Evolutionary conservation across 306 rosid species (phyloP).

Genomic region (Bauhinia variegata): DNA sequence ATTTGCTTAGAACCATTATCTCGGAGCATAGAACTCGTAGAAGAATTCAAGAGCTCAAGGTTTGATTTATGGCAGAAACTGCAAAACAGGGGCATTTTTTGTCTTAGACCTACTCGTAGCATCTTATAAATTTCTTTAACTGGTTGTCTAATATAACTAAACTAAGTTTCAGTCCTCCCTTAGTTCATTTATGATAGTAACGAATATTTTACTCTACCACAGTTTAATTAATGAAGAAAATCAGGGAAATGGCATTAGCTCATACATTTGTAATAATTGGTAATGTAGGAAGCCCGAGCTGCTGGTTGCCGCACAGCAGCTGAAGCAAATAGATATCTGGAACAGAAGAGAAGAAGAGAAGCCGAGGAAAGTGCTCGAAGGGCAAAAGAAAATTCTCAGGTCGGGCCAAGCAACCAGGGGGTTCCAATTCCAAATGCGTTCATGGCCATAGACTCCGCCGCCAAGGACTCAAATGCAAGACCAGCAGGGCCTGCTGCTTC

Average conservation of each 20-base stretch:
- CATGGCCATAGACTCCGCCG: slow-evolving; percentile 57
- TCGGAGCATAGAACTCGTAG: slow-evolving; percentile 65
- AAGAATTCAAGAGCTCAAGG: slow-evolving; percentile 90
- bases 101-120: background rate
- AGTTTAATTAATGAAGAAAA: background rate
- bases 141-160: slow-evolving; percentile 7
- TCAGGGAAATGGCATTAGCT: slow-evolving; percentile 23
- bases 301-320: slow-evolving; percentile 78
- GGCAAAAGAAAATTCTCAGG: slow-evolving; percentile 61
- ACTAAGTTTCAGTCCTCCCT: background rate
- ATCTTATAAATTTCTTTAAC: slow-evolving; percentile 9
- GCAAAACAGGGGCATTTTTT: background rate
- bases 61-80: slow-evolving; percentile 39
- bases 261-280: slow-evolving; percentile 13
- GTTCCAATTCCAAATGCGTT: slow-evolving; percentile 65
- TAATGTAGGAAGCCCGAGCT: slow-evolving; percentile 72
- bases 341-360: slow-evolving; percentile 66
- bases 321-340: slow-evolving; percentile 74
- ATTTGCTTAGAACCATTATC: slow-evolving; percentile 63
- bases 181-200: background rate
- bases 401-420: slow-evolving; percentile 69
- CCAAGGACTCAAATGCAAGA: slow-evolving; percentile 65
- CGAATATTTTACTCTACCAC: slow-evolving; percentile 9
- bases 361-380: slow-evolving; percentile 65
- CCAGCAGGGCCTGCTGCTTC: slow-evolving; percentile 65